Conservation (phyloP, 257 asterid species). For the Capsicum baccatum region DNA sequence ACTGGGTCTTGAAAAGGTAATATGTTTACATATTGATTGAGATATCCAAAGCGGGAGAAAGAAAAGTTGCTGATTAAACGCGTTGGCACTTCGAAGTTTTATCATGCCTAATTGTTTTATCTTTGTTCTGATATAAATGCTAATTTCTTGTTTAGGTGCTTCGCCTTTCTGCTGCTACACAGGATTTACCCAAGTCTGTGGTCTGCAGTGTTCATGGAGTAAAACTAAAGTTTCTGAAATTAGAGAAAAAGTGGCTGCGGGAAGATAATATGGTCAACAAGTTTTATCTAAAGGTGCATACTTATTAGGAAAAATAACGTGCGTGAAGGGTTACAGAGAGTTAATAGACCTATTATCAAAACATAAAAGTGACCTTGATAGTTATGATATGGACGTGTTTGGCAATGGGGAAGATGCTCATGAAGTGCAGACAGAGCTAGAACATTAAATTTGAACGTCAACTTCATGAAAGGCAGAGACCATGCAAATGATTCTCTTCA, state of each 20-base stretch:
- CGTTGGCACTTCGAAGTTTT: neutral
- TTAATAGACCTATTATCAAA: constrained; percentile 79
- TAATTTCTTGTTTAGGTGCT: constrained; percentile 60
- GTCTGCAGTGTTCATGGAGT: constrained; percentile 97
- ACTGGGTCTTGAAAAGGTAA: constrained; percentile 63
- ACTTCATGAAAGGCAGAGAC: constrained; percentile 95
- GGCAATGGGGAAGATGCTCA: constrained; percentile 96
- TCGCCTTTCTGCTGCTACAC: constrained; percentile 97
- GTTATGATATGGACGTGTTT: constrained; percentile 86
- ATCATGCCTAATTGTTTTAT: neutral
- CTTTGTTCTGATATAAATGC: neutral
- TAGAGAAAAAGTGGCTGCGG: constrained; percentile 42
- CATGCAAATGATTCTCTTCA: constrained; percentile 95
- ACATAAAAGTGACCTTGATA: constrained; percentile 32
- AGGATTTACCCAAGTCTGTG: constrained; percentile 79
- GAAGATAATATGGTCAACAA: constrained; percentile 77
- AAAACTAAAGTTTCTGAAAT: constrained; percentile 80
- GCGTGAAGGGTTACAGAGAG: constrained; percentile 97
- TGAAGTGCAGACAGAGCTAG: constrained; percentile 86
- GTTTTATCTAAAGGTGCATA: constrained; percentile 48
- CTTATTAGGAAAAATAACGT: constrained; percentile 84
- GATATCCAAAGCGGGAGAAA: neutral
- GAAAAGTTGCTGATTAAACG: neutral
- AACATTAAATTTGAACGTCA: constrained; percentile 72
- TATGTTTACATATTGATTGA: neutral